A percentile compares a stretch with the other conserved stretches of the same genome.
phyloP scores from a whole-genome alignment of 352 stramenopile species.

The Phytophthora cryptogea region DNA sequence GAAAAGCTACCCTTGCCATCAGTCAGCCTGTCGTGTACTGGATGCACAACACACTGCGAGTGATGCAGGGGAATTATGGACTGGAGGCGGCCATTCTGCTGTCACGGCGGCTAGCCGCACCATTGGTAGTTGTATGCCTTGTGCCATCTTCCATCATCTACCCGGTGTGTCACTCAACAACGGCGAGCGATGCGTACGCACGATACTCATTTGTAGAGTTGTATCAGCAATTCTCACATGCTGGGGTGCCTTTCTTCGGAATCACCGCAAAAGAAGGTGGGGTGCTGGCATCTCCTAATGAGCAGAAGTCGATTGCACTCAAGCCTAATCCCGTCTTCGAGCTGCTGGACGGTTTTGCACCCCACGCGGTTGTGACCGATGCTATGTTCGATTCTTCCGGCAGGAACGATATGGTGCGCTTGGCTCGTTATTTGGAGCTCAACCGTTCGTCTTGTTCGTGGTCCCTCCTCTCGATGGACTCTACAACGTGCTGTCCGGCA shows the following conservation, averaged over 20 bases:
- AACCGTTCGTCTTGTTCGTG: slow-evolving; percentile 46
- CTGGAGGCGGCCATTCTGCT: slow-evolving; percentile 57
- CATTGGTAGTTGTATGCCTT: slow-evolving; percentile 53
- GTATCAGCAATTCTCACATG: slow-evolving; percentile 46
- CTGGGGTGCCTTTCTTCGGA: slow-evolving; percentile 48
- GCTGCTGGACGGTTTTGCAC: slow-evolving; percentile 45
- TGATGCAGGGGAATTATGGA: slow-evolving; percentile 67
- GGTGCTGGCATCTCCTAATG: neutral
- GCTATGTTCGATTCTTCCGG: slow-evolving; percentile 36
- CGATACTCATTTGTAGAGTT: slow-evolving; percentile 59
- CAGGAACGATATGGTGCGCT: slow-evolving; percentile 38
- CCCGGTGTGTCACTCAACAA: slow-evolving; percentile 57
- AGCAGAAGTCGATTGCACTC: slow-evolving; percentile 6
- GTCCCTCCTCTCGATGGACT: slow-evolving; percentile 67
- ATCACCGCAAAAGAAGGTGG: slow-evolving; percentile 37
- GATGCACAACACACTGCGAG: slow-evolving; percentile 63
- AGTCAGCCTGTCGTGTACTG: slow-evolving; percentile 61
- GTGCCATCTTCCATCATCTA: slow-evolving; percentile 53
- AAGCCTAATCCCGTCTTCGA: slow-evolving; percentile 37
- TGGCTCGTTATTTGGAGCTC: slow-evolving; percentile 40
- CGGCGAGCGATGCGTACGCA: slow-evolving; percentile 58
- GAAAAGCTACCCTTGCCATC: slow-evolving; percentile 1
- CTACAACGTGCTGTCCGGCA: slow-evolving; percentile 48
- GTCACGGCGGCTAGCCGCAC: slow-evolving; percentile 41
- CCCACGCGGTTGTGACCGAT: slow-evolving; percentile 51